Evolutionary conservation across 768 basidiomycete genomes (phyloP), one percentile per base, ranked within the genome.

Genomic region (Boletus vermiculosoides): DNA sequence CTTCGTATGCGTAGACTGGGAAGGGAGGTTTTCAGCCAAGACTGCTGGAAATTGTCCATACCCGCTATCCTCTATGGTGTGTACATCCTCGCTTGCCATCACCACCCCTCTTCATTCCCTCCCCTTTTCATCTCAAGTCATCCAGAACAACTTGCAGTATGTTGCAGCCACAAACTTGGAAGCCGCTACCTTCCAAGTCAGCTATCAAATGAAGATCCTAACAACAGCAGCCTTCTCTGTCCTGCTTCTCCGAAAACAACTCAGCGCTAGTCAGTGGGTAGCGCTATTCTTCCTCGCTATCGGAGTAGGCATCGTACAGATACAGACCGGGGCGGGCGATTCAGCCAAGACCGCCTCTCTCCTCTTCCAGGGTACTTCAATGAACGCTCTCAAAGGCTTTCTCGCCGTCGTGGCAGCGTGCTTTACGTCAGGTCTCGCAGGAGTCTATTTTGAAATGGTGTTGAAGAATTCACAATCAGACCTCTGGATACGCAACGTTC

Each of bases 401-500:
- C 67, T 90, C 47, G 96, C 96, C 1, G 95, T 98, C 50, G 80
- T 84, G 8, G 84, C 87, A 15, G 94, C 96, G 0, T 98, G 96
- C 76, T 85, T 96, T 70, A 97, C 95, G 0, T 96, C 94, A 0
- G 96, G 96, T 25, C 84, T 98, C 45, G 95, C 95, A 0, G 95
- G 95, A 7, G 95, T 98, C 28, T 98, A 98, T 76, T 98, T 98
- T 63, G 96, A 98, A 76, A 94, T 96, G 90, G 94, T 94, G 36
- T 78, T 95, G 62, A 98, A 96, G 77, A 87, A 88, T 63, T 90
- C 91, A 3, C 86, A 86, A 63, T 81, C 87, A 4, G 93, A 97
- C 74, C 80, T 98, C 12, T 98, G 96, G 96, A 87, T 96, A 56
- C 90, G 96, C 68, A 98, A 98, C 71, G 89, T 96, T 58, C 96